Evolutionary conservation across 2,329 filamentous ascomycete species (phyloP), one percentile per base, ranked within the genome.

Genomic region (Akanthomyces muscarius): DNA sequence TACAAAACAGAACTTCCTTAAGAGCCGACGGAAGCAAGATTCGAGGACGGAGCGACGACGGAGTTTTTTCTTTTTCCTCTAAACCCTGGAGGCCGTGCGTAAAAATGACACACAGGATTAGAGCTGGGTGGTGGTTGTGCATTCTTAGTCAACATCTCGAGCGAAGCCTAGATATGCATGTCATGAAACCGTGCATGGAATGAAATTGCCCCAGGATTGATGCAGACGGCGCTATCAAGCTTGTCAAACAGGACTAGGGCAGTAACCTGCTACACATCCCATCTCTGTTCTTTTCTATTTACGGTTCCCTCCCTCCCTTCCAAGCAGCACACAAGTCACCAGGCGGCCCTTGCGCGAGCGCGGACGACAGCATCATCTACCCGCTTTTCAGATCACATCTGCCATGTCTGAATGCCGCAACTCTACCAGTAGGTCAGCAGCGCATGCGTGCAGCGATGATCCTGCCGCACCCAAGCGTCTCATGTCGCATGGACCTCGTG

Each of bases 191-290:
- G 21, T 45, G 54, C 54, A 33, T 47, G 18, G 42, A 36, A 10
- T 21, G 28, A 58, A 48, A 47, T 58, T 47, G 13, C 42, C 44
- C 55, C 42, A 58, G 55, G 55, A 44, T 58, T 38, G 55, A 47
- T 58, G 55, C 55, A 58, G 55, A 48, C 55, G 33, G 33, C n/a
- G 44, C 55, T 36, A 48, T 25, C 30, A 38, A 23, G 25, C 13
- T 42, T 57, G 42, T 36, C 42, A 47, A 48, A 57, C 55, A 38
- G 28, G 30, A 48, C 55, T 45, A 25, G n/a, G 6, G 13, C 38
- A 30, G 13, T 1, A 6, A 18, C 28, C 8, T 45, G 21, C 13
- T n/a, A 14, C 25, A 33, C 23, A 10, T 42, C 21, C 18, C 21
- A 14, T n/a, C 16, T 42, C 14, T 30, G 14, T 25, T 28, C 28